These are phyloP conservation scores for Taiozyma onychis DNA, from an alignment of 1,139 yeast genomes.

Conservation along the genomic window DNA sequence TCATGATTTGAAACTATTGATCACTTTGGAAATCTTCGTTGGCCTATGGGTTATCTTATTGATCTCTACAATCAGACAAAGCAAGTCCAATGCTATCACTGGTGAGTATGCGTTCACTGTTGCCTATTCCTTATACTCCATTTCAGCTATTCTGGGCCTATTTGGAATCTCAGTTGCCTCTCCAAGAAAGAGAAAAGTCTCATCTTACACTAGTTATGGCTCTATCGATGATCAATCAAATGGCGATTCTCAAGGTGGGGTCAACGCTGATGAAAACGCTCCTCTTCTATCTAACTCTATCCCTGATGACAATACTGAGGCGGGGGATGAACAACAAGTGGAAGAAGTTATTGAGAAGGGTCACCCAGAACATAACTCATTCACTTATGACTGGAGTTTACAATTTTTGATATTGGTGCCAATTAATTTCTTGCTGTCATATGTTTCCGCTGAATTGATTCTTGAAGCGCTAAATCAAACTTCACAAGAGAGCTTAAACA, in stretches of 20 bases:
- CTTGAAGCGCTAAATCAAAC: conserved; percentile 66
- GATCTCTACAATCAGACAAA: conserved; percentile 40
- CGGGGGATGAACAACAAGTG: conserved; percentile 5
- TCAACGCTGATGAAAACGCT: conserved; percentile 18
- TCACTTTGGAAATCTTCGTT: conserved; percentile 51
- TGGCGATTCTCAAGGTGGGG: conserved; percentile 11
- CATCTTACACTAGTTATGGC: conserved; percentile 16
- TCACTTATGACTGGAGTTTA: conserved; percentile 73
- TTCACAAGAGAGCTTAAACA: conserved; percentile 52
- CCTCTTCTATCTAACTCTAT: conserved; percentile 23
- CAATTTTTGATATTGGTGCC: conserved; percentile 71
- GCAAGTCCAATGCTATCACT: conserved; percentile 46
- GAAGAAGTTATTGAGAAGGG: conserved; percentile 6
- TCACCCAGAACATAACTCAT: conserved; percentile 32
- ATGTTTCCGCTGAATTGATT: conserved; percentile 41
- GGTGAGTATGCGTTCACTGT: conserved; percentile 55
- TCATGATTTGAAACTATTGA: conserved; percentile 66
- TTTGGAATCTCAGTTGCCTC: conserved; percentile 23
- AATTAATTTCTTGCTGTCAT: conserved; percentile 45
- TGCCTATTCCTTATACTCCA: conserved; percentile 44
- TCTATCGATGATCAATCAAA: conserved; percentile 20
- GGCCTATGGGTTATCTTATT: conserved; percentile 53
- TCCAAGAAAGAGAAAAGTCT: conserved; percentile 6
- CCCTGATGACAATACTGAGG: conserved; percentile 11
- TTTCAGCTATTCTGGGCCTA: conserved; percentile 52